Percentiles rank a stretch among this genome's conserved stretches.
phyloP scores from a whole-genome alignment of 352 stramenopile species.

The Pythium folliculosum region DNA sequence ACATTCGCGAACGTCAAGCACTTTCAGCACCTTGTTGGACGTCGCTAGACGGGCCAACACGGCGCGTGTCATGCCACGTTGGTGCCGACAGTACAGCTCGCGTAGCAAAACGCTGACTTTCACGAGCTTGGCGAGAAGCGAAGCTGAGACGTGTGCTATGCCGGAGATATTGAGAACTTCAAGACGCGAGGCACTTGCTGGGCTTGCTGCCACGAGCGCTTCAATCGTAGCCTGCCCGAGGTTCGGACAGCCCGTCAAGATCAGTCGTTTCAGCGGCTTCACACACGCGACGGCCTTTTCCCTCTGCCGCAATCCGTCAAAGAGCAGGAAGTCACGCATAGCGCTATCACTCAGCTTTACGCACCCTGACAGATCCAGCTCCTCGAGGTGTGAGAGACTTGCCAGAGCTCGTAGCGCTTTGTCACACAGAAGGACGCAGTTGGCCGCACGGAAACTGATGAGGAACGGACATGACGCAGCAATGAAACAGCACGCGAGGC shows the following conservation, averaged over 20 bases:
- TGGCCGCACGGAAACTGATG: constrained; percentile 39
- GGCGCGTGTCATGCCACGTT: constrained; percentile 42
- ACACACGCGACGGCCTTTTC: background rate
- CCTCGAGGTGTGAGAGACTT: constrained; percentile 48
- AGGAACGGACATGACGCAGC: constrained; percentile 64
- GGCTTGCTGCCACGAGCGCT: constrained; percentile 6
- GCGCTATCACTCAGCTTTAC: constrained; percentile 41
- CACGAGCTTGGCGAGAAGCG: constrained; percentile 41
- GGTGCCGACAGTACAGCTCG: constrained; percentile 37
- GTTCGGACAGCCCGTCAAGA: constrained; percentile 3
- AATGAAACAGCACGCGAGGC: constrained; percentile 61
- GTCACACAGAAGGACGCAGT: constrained; percentile 51
- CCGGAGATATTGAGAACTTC: constrained; percentile 39
- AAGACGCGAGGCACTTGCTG: constrained; percentile 18
- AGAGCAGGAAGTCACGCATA: constrained; percentile 51
- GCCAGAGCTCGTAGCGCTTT: constrained; percentile 57
- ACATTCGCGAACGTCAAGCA: constrained; percentile 64
- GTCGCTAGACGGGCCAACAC: constrained; percentile 56
- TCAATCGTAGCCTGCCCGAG: constrained; percentile 15
- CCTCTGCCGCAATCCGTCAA: constrained; percentile 30
- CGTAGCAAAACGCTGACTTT: constrained; percentile 33
- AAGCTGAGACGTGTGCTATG: constrained; percentile 29
- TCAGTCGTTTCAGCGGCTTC: constrained; percentile 18
- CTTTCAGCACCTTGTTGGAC: constrained; percentile 49
- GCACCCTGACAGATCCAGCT: constrained; percentile 59